Conservation (phyloP, 177 flowering plant genomes). For the Vitis hybrid region DNA sequence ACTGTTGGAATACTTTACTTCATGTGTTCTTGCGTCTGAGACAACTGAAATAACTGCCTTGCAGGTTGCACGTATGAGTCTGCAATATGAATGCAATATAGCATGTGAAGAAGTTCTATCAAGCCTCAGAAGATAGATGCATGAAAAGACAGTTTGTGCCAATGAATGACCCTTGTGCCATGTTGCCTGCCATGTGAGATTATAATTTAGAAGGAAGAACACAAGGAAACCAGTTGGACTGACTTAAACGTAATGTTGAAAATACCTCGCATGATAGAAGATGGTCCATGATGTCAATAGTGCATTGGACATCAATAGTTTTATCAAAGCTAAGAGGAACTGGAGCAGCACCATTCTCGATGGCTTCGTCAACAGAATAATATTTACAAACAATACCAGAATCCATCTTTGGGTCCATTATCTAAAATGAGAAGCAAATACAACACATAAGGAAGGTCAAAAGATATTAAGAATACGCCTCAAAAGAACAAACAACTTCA, state of each 20-base stretch:
- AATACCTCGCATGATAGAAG: conserved; percentile 92
- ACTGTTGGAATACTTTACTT: conserved; percentile 64
- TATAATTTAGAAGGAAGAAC: conserved; percentile 1
- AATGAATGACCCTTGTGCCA: conserved; percentile 98
- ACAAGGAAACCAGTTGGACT: background rate
- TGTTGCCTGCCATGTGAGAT: conserved; percentile 71
- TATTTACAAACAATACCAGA: conserved; percentile 80
- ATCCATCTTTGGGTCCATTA: conserved; percentile 99
- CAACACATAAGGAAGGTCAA: too few species aligned
- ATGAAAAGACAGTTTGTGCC: conserved; percentile 94
- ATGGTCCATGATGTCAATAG: conserved; percentile 94
- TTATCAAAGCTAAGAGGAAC: conserved; percentile 72
- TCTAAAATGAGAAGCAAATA: conserved; percentile 39
- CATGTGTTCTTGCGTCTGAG: conserved; percentile 93
- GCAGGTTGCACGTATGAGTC: conserved; percentile 85
- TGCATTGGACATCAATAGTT: conserved; percentile 67
- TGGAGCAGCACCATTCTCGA: conserved; percentile 94
- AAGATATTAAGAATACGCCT: background rate
- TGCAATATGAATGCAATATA: conserved; percentile 81
- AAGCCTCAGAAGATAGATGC: conserved; percentile 83
- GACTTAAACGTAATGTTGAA: background rate
- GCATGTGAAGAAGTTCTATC: conserved; percentile 87
- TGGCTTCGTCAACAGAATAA: conserved; percentile 90
- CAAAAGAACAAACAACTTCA: conserved; percentile 2
- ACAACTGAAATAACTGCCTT: conserved; percentile 78